These are phyloP conservation scores for Paraphoma chrysanthemicola DNA, from an alignment of 2,329 filamentous ascomycete genomes.

Conservation along the genomic window DNA sequence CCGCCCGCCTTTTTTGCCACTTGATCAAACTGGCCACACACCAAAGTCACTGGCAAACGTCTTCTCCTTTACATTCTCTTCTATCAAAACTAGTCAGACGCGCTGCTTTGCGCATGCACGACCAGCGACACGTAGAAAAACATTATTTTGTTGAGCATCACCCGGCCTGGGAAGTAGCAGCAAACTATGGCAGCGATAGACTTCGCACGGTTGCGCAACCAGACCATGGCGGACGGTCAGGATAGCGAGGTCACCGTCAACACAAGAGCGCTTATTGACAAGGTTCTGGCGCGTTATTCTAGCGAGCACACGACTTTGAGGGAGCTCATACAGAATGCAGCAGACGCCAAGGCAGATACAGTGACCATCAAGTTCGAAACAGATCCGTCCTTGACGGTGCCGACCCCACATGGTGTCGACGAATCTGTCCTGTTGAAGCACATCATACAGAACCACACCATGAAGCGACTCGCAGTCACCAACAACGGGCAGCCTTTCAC, in stretches of 20 bases:
- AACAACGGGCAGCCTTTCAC: conserved; percentile 92
- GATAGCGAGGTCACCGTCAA: conserved; percentile 99
- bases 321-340: conserved; percentile 98
- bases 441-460: conserved; percentile 81
- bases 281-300: conserved; percentile 93
- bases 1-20: conserved; percentile 29
- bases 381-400: conserved; percentile 78
- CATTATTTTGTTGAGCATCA: not conserved
- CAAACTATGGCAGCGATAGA: conserved; percentile 52
- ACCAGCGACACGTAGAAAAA: not conserved
- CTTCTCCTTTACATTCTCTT: too few relatives aligned
- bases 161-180: not conserved
- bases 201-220: conserved; percentile 76
- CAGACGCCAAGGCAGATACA: conserved; percentile 88
- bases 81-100: too few relatives aligned
- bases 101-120: not conserved
- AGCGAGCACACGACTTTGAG: conserved; percentile 89
- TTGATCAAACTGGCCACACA: not conserved
- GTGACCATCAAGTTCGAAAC: conserved; percentile 95
- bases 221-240: conserved; percentile 86
- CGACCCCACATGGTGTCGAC: conserved; percentile 70
- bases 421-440: conserved; percentile 80
- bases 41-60: too few relatives aligned
- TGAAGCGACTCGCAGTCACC: conserved; percentile 85
- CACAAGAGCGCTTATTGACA: conserved; percentile 94